phyloP scores from a whole-genome alignment of 2,329 filamentous ascomycete species.

The Fusarium floridanum region DNA sequence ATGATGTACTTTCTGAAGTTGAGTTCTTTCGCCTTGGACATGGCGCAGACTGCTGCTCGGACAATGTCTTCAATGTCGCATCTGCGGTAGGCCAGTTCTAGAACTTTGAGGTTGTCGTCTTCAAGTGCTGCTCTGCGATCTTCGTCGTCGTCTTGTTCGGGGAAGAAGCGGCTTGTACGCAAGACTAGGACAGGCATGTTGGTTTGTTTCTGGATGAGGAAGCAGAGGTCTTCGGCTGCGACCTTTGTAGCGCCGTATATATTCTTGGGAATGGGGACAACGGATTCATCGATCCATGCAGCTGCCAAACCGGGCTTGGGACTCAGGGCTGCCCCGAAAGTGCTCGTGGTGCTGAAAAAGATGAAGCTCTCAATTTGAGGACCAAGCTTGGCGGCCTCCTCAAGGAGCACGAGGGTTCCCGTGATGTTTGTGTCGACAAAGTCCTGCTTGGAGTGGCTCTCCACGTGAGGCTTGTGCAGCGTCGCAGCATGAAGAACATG shows the following conservation, averaged over 20 bases:
- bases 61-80: conserved; percentile 61
- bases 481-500: conserved; percentile 61
- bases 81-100: conserved; percentile 61
- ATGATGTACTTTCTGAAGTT: conserved; percentile 59
- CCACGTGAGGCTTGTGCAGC: conserved; percentile 62
- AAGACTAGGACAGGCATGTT: conserved; percentile 58
- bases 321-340: conserved; percentile 57
- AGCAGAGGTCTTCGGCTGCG: conserved; percentile 62
- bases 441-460: conserved; percentile 57
- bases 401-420: conserved; percentile 58
- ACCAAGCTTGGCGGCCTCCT: conserved; percentile 50
- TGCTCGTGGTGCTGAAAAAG: conserved; percentile 62
- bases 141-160: conserved; percentile 61
- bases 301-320: conserved; percentile 53
- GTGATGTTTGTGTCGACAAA: conserved; percentile 61
- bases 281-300: conserved; percentile 59
- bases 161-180: conserved; percentile 63
- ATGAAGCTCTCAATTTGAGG: conserved; percentile 55
- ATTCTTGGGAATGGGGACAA: conserved; percentile 59
- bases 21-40: conserved; percentile 50
- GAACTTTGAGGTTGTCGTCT: conserved; percentile 61
- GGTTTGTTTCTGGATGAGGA: conserved; percentile 55
- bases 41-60: conserved; percentile 55
- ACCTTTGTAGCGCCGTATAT: conserved; percentile 64
- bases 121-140: conserved; percentile 52